A percentile compares a stretch with the other conserved stretches of the same genome.
These are phyloP conservation scores for Diplocarpon mali DNA, from an alignment of 2,329 filamentous ascomycete species.

Conservation along the genomic window DNA sequence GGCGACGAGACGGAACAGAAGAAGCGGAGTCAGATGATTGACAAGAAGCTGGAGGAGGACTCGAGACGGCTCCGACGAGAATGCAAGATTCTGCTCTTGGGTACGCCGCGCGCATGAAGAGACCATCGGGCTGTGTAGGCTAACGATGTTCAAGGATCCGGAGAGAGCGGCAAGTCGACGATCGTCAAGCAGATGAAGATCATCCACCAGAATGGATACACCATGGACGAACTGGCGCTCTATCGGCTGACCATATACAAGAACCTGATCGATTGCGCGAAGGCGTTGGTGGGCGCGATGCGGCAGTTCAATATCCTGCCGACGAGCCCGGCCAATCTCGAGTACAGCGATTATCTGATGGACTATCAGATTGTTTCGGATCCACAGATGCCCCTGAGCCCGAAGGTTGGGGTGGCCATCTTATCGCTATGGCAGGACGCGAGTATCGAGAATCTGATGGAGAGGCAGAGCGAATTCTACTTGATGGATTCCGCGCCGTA, in stretches of 20 bases:
- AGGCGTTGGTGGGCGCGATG: constrained; percentile 84
- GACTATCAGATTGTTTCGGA: constrained; percentile 87
- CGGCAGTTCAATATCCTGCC: constrained; percentile 82
- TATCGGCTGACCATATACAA: constrained; percentile 97
- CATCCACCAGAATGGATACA: constrained; percentile 96
- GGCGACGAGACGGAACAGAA: constrained; percentile 78
- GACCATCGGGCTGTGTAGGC: constrained; percentile 4
- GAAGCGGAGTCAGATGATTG: constrained; percentile 93
- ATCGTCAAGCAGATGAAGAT: constrained; percentile 99
- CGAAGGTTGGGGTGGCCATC: constrained; percentile 71
- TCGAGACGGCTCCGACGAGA: constrained; percentile 84
- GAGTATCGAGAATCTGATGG: constrained; percentile 70
- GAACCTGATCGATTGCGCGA: constrained; percentile 93
- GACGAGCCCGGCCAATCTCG: constrained; percentile 57
- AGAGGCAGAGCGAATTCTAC: constrained; percentile 96
- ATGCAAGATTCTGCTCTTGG: constrained; percentile 96
- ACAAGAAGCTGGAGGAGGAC: constrained; percentile 88
- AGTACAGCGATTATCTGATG: constrained; percentile 67
- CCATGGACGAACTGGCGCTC: constrained; percentile 81
- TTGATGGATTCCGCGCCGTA: constrained; percentile 99
- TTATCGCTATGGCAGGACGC: constrained; percentile 85
- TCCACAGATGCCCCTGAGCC: constrained; percentile 73
- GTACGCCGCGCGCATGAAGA: constrained; percentile 41
- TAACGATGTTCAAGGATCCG: constrained; percentile 56
- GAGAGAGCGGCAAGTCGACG: constrained; percentile 97